Evolutionary conservation across 148 eudicot species (phyloP).

Genomic region (Fallopia convolvulus): DNA sequence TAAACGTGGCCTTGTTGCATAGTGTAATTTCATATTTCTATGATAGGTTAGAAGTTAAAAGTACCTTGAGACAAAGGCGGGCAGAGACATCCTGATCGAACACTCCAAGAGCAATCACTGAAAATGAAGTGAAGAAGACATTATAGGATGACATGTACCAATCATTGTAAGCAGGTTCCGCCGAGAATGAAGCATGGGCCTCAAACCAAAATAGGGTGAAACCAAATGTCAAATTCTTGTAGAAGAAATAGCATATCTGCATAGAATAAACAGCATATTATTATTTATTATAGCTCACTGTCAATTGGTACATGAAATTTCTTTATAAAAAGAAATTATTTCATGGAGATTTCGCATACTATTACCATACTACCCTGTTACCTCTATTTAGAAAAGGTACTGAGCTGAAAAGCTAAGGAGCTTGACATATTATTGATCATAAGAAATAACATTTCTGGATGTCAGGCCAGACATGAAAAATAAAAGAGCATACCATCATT

Average conservation of each 20-base stretch:
- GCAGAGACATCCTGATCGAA: slow-evolving; percentile 98
- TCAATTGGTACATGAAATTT: neutral
- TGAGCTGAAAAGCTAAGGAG: neutral
- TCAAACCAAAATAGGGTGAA: slow-evolving; percentile 92
- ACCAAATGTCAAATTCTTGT: slow-evolving; percentile 89
- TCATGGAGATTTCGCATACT: neutral
- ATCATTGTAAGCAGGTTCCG: slow-evolving; percentile 88
- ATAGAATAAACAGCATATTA: slow-evolving; percentile 11
- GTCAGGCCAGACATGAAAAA: neutral
- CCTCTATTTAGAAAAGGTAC: neutral
- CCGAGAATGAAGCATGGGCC: slow-evolving; percentile 86
- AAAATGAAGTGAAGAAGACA: slow-evolving; percentile 92
- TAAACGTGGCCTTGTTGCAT: neutral
- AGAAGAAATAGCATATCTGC: slow-evolving; percentile 98
- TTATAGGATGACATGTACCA: slow-evolving; percentile 94
- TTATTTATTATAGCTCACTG: neutral
- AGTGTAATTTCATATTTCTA: neutral
- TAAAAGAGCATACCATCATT: slow-evolving; percentile 55
- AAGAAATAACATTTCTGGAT: neutral
- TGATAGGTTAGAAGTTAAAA: neutral
- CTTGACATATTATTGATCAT: neutral
- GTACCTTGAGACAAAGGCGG: slow-evolving; percentile 80
- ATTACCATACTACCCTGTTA: neutral
- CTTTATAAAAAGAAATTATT: neutral
- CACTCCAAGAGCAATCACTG: slow-evolving; percentile 96